These are phyloP conservation scores for Lagenaria siceraria DNA, from an alignment of 306 rosid genomes.

Conservation along the genomic window DNA sequence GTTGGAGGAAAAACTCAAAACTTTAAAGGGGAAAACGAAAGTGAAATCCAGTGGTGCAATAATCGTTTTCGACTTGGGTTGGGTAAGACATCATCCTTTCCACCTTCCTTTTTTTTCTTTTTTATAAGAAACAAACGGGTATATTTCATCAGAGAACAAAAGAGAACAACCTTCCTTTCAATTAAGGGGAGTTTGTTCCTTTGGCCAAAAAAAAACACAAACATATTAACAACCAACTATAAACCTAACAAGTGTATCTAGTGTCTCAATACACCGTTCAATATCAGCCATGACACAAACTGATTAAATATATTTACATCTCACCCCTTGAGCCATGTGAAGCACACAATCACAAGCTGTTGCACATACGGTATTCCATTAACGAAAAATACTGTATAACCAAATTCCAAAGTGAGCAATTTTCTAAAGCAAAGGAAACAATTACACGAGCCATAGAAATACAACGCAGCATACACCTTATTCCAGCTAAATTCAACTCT, in stretches of 20 bases:
- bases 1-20: background rate
- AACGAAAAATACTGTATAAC: background rate
- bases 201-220: background rate
- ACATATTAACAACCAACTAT: background rate
- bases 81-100: background rate
- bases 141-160: no score
- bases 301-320: background rate
- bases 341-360: background rate
- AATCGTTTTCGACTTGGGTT: background rate
- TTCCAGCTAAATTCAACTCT: background rate
- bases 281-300: background rate
- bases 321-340: background rate
- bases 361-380: background rate
- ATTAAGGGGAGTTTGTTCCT: background rate
- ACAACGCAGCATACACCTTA: background rate
- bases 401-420: background rate
- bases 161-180: no score
- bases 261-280: background rate
- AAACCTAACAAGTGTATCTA: conserved; percentile 9
- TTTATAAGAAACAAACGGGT: no score
- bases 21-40: background rate
- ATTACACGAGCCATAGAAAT: background rate
- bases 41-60: background rate
- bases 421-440: background rate
- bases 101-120: no score